Percentiles rank a stretch among this genome's conserved stretches.
Conservation (phyloP, 2,329 filamentous ascomycete species). For the Ceratocystis smalleyi region DNA sequence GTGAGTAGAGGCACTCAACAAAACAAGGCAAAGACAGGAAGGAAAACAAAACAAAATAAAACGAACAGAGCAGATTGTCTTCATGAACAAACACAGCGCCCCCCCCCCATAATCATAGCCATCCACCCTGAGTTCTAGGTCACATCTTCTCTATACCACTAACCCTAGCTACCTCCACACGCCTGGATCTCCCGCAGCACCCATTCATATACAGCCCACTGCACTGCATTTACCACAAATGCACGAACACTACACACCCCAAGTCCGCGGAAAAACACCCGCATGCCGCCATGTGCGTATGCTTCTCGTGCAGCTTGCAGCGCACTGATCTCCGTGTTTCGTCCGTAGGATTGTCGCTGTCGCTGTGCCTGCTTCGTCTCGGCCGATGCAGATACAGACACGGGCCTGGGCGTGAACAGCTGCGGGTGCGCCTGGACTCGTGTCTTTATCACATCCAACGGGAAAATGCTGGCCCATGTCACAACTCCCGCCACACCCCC, state of each 20-base stretch:
- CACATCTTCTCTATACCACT: no score
- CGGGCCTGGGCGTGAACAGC: background rate
- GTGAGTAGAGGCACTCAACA: no score
- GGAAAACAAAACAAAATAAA: no score
- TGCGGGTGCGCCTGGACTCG: constrained; percentile 45
- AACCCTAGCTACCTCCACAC: background rate
- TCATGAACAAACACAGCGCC: no score
- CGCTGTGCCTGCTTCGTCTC: constrained; percentile 16
- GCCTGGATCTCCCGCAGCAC: constrained; percentile 46
- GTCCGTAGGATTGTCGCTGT: constrained; percentile 23
- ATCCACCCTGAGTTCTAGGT: no score
- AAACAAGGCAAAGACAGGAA: no score
- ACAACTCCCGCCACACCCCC: constrained; percentile 76
- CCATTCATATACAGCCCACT: constrained; percentile 87
- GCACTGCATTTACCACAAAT: constrained; percentile 84
- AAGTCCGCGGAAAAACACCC: constrained; percentile 57
- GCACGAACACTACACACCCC: constrained; percentile 71
- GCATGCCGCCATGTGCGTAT: constrained; percentile 47
- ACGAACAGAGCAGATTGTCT: no score
- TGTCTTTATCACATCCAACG: constrained; percentile 84
- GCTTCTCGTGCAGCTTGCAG: constrained; percentile 48
- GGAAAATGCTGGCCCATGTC: constrained; percentile 84
- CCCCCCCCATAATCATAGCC: no score
- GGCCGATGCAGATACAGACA: no score
- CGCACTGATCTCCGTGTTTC: constrained; percentile 31